Evolutionary conservation across 305 asterid species (phyloP).

Genomic region (Fraxinus angustifolia): DNA sequence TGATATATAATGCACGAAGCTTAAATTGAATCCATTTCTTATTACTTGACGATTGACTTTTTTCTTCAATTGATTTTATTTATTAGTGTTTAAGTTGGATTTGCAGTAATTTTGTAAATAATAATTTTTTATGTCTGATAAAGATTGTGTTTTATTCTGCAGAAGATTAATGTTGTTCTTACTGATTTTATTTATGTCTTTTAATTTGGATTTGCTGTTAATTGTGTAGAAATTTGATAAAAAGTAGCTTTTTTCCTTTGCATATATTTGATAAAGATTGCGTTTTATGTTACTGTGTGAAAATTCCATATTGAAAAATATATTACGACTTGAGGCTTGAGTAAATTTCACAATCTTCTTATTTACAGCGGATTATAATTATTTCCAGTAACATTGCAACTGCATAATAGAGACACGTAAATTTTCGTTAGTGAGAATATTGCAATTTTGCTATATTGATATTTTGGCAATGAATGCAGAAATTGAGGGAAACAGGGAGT

Average conservation of each 20-base stretch:
- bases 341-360: not conserved
- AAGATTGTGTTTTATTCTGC: not conserved
- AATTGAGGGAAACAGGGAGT: constrained; percentile 27
- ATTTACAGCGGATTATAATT: not conserved
- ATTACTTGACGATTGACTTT: not conserved
- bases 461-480: constrained; percentile 36
- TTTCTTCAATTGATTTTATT: not conserved
- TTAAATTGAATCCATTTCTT: not conserved
- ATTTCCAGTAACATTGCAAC: not conserved
- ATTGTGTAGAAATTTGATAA: not conserved
- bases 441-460: not conserved
- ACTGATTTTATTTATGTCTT: not conserved
- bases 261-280: not conserved
- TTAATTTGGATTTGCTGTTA: not conserved
- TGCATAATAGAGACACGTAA: not conserved
- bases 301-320: not conserved
- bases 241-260: not conserved
- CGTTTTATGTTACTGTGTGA: not conserved
- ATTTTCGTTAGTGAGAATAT: not conserved
- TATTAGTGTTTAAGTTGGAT: not conserved
- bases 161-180: not conserved
- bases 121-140: not conserved
- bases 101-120: not conserved
- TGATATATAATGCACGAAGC: not conserved
- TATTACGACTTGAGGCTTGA: not conserved